Conservation (phyloP, 2,329 filamentous ascomycete genomes). For the Diaporthe humulicola region DNA sequence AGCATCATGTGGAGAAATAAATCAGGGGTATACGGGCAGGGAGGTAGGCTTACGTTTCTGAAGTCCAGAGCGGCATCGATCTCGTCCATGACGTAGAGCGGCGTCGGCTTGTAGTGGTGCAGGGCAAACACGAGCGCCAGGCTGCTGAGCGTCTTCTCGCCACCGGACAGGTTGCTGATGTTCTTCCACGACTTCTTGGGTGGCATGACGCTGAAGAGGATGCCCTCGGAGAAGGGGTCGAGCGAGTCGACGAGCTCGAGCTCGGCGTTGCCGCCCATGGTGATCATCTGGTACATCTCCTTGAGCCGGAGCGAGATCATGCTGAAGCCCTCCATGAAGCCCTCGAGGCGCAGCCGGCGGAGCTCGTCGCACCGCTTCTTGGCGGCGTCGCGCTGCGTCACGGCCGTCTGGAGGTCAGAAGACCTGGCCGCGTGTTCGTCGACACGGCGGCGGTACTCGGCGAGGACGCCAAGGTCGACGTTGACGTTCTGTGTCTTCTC, state of each 20-base stretch:
- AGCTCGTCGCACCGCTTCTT: constrained; percentile 96
- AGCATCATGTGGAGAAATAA: constrained; percentile 33
- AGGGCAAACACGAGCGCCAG: constrained; percentile 97
- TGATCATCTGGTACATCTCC: constrained; percentile 99
- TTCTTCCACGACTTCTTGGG: constrained; percentile 99
- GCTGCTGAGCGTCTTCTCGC: constrained; percentile 95
- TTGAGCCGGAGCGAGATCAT: constrained; percentile 94
- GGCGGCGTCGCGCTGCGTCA: constrained; percentile 83
- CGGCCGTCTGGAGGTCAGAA: constrained; percentile 84
- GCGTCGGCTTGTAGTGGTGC: constrained; percentile 98
- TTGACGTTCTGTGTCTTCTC: constrained; percentile 85
- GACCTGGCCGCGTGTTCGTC: constrained; percentile 63
- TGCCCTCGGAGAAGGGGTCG: constrained; percentile 97
- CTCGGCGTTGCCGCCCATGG: constrained; percentile 98
- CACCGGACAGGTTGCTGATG: constrained; percentile 94
- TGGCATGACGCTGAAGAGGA: constrained; percentile 98
- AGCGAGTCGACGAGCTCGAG: constrained; percentile 96
- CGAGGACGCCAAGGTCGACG: constrained; percentile 84
- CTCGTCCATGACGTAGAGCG: constrained; percentile 99
- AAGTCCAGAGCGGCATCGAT: constrained; percentile 99
- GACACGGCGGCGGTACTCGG: constrained; percentile 56
- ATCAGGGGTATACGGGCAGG: not conserved
- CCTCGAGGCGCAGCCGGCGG: constrained; percentile 88
- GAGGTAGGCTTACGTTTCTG: constrained; percentile 82
- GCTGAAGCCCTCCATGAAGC: constrained; percentile 98